These are phyloP conservation scores for Puya raimondii DNA, from an alignment of 176 grass and related monocot species.

Conservation along the genomic window DNA sequence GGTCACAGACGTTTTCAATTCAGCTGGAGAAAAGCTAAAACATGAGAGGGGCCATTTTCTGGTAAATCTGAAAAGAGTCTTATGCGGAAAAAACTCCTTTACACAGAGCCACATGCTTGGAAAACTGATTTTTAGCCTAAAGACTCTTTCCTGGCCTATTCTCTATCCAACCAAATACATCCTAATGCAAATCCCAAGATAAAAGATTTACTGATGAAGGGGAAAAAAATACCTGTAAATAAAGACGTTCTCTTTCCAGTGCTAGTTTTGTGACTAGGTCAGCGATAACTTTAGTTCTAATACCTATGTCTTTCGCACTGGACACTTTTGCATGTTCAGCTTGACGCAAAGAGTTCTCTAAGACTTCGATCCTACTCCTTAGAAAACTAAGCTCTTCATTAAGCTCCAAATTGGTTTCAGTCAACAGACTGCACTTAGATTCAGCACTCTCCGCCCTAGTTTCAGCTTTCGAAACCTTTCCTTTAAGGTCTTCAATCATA, in stretches of 20 bases:
- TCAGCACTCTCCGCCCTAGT: constrained; percentile 65
- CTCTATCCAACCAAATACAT: constrained; percentile 8
- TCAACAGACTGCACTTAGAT: constrained; percentile 52
- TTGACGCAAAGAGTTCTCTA: constrained; percentile 54
- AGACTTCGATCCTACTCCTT: constrained; percentile 45
- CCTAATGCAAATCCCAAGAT: constrained; percentile 9
- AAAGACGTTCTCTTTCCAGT: constrained; percentile 73
- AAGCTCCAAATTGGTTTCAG: constrained; percentile 78
- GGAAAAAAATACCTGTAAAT: constrained; percentile 48
- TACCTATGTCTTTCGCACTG: constrained; percentile 62
- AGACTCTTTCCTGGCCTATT: neutral
- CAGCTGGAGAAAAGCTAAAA: too few species aligned
- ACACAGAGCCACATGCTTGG: neutral
- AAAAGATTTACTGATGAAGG: neutral
- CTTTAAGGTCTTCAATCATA: constrained; percentile 77
- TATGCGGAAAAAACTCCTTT: too few species aligned
- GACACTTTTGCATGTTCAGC: constrained; percentile 56
- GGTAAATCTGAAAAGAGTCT: too few species aligned
- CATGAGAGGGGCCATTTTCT: too few species aligned
- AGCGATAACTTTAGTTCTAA: constrained; percentile 63
- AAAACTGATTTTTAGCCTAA: neutral
- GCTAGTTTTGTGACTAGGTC: constrained; percentile 76
- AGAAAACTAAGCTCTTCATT: constrained; percentile 75
- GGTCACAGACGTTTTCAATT: too few species aligned
- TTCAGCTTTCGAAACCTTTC: constrained; percentile 73